Percentiles rank a stretch among this genome's conserved stretches.
These are phyloP conservation scores for Serendipita sp. DNA, from an alignment of 768 basidiomycete genomes.

Conservation along the genomic window DNA sequence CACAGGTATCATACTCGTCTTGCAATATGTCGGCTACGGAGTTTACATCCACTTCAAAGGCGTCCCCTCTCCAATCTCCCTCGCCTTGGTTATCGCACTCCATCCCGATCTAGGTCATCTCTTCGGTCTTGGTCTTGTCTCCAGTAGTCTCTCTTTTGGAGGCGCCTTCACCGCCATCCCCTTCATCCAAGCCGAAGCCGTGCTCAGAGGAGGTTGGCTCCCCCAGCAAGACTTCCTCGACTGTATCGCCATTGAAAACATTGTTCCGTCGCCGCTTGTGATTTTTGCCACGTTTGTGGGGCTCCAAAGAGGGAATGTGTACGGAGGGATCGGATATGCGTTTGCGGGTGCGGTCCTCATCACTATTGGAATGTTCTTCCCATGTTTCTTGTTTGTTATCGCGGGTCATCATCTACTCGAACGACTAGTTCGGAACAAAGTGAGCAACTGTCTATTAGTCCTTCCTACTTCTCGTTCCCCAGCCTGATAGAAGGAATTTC, in stretches of 20 bases:
- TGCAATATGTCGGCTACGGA: conserved; percentile 11
- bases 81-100: conserved; percentile 9
- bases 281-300: conserved; percentile 11
- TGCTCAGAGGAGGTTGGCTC: conserved; percentile 7
- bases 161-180: conserved; percentile 8
- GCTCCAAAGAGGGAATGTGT: conserved; percentile 5
- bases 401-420: not conserved
- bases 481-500: no score
- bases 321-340: not conserved
- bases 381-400: conserved; percentile 3
- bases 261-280: conserved; percentile 8
- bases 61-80: conserved; percentile 9
- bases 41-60: conserved; percentile 9
- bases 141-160: not conserved
- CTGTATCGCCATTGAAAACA: conserved; percentile 9
- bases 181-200: conserved; percentile 10
- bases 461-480: not conserved
- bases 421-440: conserved; percentile 1
- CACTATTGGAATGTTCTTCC: conserved; percentile 5
- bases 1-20: conserved; percentile 6
- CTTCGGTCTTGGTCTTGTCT: conserved; percentile 9
- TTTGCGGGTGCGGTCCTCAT: conserved; percentile 1
- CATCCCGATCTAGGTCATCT: conserved; percentile 6
- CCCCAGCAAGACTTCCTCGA: conserved; percentile 9
- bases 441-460: not conserved